phyloP scores from a whole-genome alignment of 495 filamentous ascomycete genomes.

The Aspergillus baeticus region DNA sequence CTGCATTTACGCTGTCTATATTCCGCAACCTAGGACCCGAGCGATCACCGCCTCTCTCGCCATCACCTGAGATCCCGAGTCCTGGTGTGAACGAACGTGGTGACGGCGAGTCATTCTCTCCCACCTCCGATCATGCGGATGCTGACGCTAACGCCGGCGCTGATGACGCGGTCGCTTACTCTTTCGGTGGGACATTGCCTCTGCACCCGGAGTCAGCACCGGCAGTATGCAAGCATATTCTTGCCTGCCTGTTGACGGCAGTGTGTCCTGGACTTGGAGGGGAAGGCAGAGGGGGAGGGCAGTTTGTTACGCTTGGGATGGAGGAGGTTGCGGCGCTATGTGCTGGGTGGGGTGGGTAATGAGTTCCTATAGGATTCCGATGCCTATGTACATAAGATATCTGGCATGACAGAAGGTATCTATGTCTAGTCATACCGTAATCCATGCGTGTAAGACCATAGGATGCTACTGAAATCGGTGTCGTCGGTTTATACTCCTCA shows the following conservation, averaged over 20 bases:
- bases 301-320: constrained; percentile 37
- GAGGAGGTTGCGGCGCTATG: constrained; percentile 79
- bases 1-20: constrained; percentile 71
- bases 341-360: constrained; percentile 57
- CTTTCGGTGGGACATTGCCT: constrained; percentile 53
- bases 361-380: not conserved
- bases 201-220: constrained; percentile 29
- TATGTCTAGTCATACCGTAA: no score
- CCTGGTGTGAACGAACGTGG: no score
- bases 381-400: no score
- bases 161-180: constrained; percentile 14
- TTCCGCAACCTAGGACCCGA: constrained; percentile 45
- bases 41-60: not conserved
- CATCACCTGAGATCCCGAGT: not conserved
- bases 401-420: no score
- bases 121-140: not conserved
- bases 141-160: not conserved
- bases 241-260: constrained; percentile 80
- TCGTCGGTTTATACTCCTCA: no score
- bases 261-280: constrained; percentile 49
- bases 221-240: constrained; percentile 84
- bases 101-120: not conserved
- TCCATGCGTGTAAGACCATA: no score
- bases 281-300: constrained; percentile 11
- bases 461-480: no score